Base-by-base conservation (phyloP, 2,329 filamentous ascomycete species). In the Scytalidium lignicola region DNA sequence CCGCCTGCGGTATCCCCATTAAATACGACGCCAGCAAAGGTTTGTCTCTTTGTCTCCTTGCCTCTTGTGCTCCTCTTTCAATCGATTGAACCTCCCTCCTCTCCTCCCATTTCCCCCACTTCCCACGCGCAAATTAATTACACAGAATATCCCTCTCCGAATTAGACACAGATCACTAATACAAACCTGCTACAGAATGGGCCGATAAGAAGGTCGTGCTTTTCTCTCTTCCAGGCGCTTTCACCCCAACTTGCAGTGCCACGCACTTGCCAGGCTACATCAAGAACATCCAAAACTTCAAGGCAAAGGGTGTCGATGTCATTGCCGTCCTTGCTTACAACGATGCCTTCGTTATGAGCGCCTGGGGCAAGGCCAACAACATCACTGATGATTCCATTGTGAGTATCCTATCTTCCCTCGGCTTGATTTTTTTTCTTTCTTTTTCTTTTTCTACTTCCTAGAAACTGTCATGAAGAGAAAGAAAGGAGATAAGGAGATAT, bases 21-120 rank as follows among this genome's bases (percentile, higher is more conserved):
- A 78, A 80, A 64, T 95, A 86, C 74, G 75, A 93, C 60, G 90
- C 90, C 63, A 86, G 82, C 74, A 86, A 90, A 70, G 78, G 80
- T 82, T 69, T 43, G 10, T 41, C n/a, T n/a, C n/a, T n/a, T 23
- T 2, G 23, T 41, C 5, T 42, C 43, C 37, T 37, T 10, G 20
- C 20, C 43, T 29, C 22, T 44, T 19, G n/a, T 19, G 37, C 21
- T 18, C 37, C 28, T 49, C 15, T 46, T 10, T 26, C 23, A 26
- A 26, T 26, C 23, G 23, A 26, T 26, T 10, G n/a, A 26, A 26
- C 10, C 15, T 21, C 37, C 39, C 43, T 43, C 42, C 48, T 45
- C 32, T 23, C 44, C 21, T 44, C 46, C 47, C 19, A 5, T 22
- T 29, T 28, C 29, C 32, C 17, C 28, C 29, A 13, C 17, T 19